Percentiles rank a stretch among this genome's conserved stretches.
phyloP scores from a whole-genome alignment of 2,329 filamentous ascomycete species.

The Dendrostoma leiphaemia region DNA sequence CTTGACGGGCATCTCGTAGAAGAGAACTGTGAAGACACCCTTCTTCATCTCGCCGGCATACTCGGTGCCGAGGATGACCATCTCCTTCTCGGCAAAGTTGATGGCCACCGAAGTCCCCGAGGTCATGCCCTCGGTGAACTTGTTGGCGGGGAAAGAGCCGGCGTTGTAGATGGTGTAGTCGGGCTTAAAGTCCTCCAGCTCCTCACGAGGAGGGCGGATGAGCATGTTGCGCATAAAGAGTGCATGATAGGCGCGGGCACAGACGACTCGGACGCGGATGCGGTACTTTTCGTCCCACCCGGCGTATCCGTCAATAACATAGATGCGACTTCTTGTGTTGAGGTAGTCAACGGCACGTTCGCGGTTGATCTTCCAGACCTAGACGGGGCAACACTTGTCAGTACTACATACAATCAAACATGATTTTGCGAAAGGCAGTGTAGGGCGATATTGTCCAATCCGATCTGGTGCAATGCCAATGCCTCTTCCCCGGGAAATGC shows the following conservation, averaged over 20 bases:
- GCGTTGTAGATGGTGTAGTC: conserved; percentile 99
- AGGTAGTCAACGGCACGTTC: conserved; percentile 99
- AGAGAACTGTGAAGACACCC: conserved; percentile 97
- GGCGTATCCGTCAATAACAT: conserved; percentile 94
- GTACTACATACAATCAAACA: conserved; percentile 6
- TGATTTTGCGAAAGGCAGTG: no score
- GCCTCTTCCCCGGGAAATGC: neutral
- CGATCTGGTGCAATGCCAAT: neutral
- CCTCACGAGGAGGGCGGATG: conserved; percentile 85
- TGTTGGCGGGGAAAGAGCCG: conserved; percentile 96
- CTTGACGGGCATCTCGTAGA: conserved; percentile 99
- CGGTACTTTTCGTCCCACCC: conserved; percentile 99
- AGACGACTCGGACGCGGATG: conserved; percentile 96
- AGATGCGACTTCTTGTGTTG: conserved; percentile 98
- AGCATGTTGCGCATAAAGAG: conserved; percentile 99
- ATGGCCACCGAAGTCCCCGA: conserved; percentile 96
- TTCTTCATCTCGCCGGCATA: conserved; percentile 99
- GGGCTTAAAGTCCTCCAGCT: conserved; percentile 96
- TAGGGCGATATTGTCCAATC: no score
- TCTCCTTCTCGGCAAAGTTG: conserved; percentile 99
- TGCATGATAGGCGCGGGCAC: conserved; percentile 97
- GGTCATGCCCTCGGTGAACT: conserved; percentile 98
- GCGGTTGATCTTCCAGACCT: conserved; percentile 99
- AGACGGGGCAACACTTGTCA: conserved; percentile 28
- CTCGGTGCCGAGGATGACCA: conserved; percentile 99